Conservation (phyloP, 371 early-diverging fungal species). For the Choanephora cucurbitarum region DNA sequence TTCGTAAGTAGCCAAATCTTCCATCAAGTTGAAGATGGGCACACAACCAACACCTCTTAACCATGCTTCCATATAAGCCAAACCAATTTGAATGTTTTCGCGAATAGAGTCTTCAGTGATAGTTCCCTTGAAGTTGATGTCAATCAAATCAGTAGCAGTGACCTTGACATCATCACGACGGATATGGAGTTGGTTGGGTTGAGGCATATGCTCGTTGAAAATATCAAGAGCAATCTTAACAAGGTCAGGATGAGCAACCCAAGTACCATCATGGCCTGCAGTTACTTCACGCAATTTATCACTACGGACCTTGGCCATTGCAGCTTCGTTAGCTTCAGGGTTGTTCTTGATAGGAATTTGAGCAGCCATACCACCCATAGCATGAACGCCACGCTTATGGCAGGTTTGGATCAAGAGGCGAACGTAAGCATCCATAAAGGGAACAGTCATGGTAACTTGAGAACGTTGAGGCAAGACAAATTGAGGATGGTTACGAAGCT, state of each 20-base stretch:
- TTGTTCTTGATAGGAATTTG: constrained; percentile 97
- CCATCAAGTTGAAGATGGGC: constrained; percentile 73
- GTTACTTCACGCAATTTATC: constrained; percentile 94
- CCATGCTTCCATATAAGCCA: constrained; percentile 96
- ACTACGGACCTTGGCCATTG: constrained; percentile 89
- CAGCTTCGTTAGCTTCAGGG: constrained; percentile 80
- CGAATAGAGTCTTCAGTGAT: constrained; percentile 92
- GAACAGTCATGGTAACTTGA: constrained; percentile 90
- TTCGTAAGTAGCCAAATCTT: constrained; percentile 86
- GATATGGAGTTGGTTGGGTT: constrained; percentile 92
- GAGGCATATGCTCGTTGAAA: constrained; percentile 94
- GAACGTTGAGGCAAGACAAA: constrained; percentile 89
- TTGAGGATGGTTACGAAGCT: constrained; percentile 83
- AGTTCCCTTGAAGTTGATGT: constrained; percentile 75
- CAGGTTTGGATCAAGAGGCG: constrained; percentile 95
- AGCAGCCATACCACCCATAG: constrained; percentile 99
- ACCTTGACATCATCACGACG: constrained; percentile 91
- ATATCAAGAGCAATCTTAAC: constrained; percentile 84
- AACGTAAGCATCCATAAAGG: constrained; percentile 94
- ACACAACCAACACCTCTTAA: constrained; percentile 94
- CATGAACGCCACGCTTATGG: constrained; percentile 96
- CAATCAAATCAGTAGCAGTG: constrained; percentile 79
- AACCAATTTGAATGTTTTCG: constrained; percentile 87
- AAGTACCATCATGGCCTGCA: constrained; percentile 95
- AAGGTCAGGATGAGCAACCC: constrained; percentile 98